Base-by-base conservation (phyloP, 768 basidiomycete genomes). In the Russula lepida region DNA sequence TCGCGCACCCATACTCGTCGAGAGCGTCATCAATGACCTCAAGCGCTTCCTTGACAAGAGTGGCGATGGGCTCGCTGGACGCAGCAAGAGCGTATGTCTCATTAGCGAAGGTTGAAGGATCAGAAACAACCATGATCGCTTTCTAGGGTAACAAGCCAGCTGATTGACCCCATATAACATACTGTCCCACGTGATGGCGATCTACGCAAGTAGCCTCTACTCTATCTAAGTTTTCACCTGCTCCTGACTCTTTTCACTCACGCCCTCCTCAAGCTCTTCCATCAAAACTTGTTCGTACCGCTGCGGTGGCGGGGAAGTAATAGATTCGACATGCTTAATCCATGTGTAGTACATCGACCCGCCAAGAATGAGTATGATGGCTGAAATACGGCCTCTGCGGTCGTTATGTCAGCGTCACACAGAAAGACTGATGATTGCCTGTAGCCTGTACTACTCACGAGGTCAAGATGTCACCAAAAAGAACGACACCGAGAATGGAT, bases 261-360 rank as follows among this genome's bases (percentile, higher is more conserved):
- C 75, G 30, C 82, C 85, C 25, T 75, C 71, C 69, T 89, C 86
- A 37, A 86, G 68, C 46, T 86, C 84, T 56, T 86, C 82, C 73
- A 85, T 77, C 37, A 82, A 76, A 25, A 85, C 79, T 49, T 80
- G 84, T 62, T 86, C 84, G 64, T 89, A 88, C 43, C 73, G 70
- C 3, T 68, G 72, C 46, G 59, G 62, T 15, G 68, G 68, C 28
- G 76, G 64, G 5, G 72, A 64, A 39, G 61, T 5, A 33, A 43
- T 79, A 8, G 82, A 78, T 71, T 92, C 90, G 64, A 78, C 68
- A 71, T 92, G 85, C 71, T 92, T 92, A 56, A 89, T 78, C 90
- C 90, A 92, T 2, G 91, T 93, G 73, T 95, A 95, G 72, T 84
- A 85, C 39, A 90, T 71, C 0, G 92, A 95, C 21, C 92, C 92